These are phyloP conservation scores for Candida sojae DNA, from an alignment of 1,139 yeast genomes.

Conservation along the genomic window DNA sequence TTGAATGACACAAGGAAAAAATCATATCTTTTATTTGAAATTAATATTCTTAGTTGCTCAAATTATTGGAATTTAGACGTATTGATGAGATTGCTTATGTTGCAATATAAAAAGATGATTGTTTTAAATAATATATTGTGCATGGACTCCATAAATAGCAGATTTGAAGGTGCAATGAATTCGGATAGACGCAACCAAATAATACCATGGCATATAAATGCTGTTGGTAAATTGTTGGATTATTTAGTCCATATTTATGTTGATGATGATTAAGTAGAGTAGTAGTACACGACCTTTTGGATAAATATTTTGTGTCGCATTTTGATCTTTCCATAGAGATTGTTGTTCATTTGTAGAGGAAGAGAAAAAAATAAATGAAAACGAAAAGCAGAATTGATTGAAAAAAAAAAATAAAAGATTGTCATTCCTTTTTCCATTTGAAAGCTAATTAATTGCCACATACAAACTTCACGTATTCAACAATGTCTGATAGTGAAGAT, in stretches of 20 bases:
- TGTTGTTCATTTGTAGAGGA: not conserved
- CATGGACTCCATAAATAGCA: slow-evolving; percentile 26
- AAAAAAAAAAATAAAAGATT: not conserved
- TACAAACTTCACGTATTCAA: not conserved
- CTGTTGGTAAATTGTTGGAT: slow-evolving; percentile 68
- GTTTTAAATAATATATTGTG: slow-evolving; percentile 49
- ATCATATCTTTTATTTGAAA: slow-evolving; percentile 49
- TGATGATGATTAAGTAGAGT: slow-evolving; percentile 25
- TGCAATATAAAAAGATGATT: slow-evolving; percentile 69
- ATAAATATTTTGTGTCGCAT: not conserved
- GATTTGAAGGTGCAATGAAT: not conserved
- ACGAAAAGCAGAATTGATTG: not conserved
- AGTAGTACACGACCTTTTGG: not conserved
- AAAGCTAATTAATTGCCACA: not conserved
- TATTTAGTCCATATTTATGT: slow-evolving; percentile 46
- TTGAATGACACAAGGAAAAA: slow-evolving; percentile 8
- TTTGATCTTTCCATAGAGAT: not conserved
- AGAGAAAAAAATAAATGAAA: slow-evolving; percentile 1
- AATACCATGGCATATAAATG: slow-evolving; percentile 84
- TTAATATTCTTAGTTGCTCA: slow-evolving; percentile 70
- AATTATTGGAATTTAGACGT: slow-evolving; percentile 56
- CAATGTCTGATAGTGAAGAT: slow-evolving; percentile 10
- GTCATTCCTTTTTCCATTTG: not conserved
- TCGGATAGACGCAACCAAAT: slow-evolving; percentile 17
- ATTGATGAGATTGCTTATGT: slow-evolving; percentile 59